phyloP scores from a whole-genome alignment of 2,329 filamentous ascomycete genomes.

The Colletotrichum melonis region DNA sequence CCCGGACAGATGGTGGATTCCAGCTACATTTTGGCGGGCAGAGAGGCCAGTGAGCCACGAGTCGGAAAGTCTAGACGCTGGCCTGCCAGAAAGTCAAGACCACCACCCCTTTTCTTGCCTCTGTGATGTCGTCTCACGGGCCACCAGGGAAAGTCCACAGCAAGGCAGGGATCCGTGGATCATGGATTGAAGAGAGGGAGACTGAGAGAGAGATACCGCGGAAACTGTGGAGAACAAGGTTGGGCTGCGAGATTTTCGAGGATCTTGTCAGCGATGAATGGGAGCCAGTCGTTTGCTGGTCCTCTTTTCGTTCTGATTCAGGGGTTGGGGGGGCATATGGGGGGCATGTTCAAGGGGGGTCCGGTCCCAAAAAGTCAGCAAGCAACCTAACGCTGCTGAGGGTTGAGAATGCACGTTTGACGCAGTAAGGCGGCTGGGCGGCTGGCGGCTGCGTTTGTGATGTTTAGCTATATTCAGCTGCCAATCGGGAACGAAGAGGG shows the following conservation, averaged over 20 bases:
- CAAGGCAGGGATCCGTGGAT: not conserved
- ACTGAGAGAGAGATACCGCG: not conserved
- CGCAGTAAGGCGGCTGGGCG: constrained; percentile 17
- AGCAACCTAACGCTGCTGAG: not conserved
- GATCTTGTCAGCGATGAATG: not conserved
- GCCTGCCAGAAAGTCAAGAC: no score
- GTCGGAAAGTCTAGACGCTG: not conserved
- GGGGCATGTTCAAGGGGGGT: not conserved
- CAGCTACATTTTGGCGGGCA: no score
- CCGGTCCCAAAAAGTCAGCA: not conserved
- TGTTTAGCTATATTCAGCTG: not conserved
- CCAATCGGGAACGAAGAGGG: constrained; percentile 19
- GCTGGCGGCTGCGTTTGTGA: constrained; percentile 22
- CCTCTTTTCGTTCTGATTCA: constrained; percentile 16
- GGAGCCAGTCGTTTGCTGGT: constrained; percentile 24
- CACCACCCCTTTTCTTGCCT: not conserved
- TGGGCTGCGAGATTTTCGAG: constrained; percentile 17
- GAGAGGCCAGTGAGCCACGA: not conserved
- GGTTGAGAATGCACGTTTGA: not conserved
- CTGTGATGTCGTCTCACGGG: not conserved
- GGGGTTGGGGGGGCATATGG: not conserved
- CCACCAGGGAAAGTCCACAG: not conserved
- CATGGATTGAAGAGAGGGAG: not conserved
- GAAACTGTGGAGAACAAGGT: not conserved
- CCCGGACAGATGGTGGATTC: not conserved